Base-by-base conservation (phyloP, 2,329 filamentous ascomycete genomes). In the Alternaria sp. region DNA sequence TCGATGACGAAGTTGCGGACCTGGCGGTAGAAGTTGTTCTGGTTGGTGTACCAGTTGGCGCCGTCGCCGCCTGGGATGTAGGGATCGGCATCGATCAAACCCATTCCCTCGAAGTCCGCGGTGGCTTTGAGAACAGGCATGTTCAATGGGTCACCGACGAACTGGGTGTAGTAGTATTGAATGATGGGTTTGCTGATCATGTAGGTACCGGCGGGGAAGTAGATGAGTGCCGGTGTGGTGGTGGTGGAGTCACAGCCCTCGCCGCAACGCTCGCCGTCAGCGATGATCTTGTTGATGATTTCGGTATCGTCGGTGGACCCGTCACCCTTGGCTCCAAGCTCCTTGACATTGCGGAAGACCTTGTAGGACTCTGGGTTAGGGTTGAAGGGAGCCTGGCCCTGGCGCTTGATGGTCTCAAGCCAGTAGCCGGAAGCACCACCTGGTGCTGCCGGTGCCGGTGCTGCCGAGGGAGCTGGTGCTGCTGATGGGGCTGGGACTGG, bases 131-230 rank as follows among this genome's bases (percentile, higher is more conserved):
- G 85, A 0, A 90, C 90, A 0, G 95, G 93, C 13, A 90, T 80
- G 66, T 87, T 84, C 72, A 87, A 76, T 52, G 90, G 89, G 82
- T 98, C 93, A 61, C 95, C 95, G 36, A 97, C 85, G 65, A 98
- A 88, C 79, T 97, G 93, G 10, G 94, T 97, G 84, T 97, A 97
- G 85, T 98, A 98, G 80, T 90, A 91, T 78, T 93, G 91, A 55
- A 93, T 82, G 69, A 98, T 88, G 21, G 95, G 92, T 73, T 85
- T 86, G 77, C 89, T 93, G 71, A 98, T 90, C 17, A 91, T 75
- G 76, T 97, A 98, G 60, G 89, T 96, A 68, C 95, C 94, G 11
- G 92, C 85, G 43, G 93, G 94, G 84, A 98, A 97, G 84, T 97
- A 98, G 57, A 98, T 89, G 13, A 98, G 83, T 25, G 93, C 95